phyloP scores from a whole-genome alignment of 768 basidiomycete species.

The Sarcodon aspratus region DNA sequence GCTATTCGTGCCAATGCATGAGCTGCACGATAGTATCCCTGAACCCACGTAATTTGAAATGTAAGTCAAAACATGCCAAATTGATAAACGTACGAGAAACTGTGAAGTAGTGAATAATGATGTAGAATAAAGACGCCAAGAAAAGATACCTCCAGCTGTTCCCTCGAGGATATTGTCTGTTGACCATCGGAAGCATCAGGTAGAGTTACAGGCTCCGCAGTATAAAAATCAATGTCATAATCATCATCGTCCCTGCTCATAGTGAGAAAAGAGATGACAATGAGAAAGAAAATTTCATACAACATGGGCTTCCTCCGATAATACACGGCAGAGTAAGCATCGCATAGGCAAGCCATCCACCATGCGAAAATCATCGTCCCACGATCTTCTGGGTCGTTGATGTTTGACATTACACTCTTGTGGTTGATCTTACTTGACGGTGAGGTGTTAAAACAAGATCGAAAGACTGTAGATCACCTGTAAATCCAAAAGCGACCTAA shows the following conservation, averaged over 20 bases:
- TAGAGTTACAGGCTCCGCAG: constrained; percentile 45
- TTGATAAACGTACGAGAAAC: constrained; percentile 50
- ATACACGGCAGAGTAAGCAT: constrained; percentile 76
- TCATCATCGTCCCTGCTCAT: constrained; percentile 62
- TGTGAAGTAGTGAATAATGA: constrained; percentile 16
- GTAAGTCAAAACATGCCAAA: constrained; percentile 3
- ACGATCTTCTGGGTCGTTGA: constrained; percentile 62
- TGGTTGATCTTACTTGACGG: constrained; percentile 58
- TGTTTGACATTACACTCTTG: constrained; percentile 64
- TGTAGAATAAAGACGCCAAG: constrained; percentile 1
- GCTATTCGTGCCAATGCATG: constrained; percentile 78
- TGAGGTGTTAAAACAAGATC: background rate
- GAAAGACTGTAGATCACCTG: constrained; percentile 28
- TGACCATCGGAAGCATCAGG: constrained; percentile 16
- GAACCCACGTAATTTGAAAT: constrained; percentile 6
- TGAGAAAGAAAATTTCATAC: constrained; percentile 19
- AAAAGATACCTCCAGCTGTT: constrained; percentile 59
- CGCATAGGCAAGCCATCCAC: constrained; percentile 86
- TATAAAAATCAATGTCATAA: constrained; percentile 85
- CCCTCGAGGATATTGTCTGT: constrained; percentile 49
- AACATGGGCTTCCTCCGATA: constrained; percentile 79
- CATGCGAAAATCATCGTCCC: constrained; percentile 87
- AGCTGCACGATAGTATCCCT: constrained; percentile 81
- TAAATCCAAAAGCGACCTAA: constrained; percentile 69
- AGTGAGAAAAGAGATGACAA: background rate